Conservation (phyloP, 805 yeast species). For the Teunomyces stri region DNA sequence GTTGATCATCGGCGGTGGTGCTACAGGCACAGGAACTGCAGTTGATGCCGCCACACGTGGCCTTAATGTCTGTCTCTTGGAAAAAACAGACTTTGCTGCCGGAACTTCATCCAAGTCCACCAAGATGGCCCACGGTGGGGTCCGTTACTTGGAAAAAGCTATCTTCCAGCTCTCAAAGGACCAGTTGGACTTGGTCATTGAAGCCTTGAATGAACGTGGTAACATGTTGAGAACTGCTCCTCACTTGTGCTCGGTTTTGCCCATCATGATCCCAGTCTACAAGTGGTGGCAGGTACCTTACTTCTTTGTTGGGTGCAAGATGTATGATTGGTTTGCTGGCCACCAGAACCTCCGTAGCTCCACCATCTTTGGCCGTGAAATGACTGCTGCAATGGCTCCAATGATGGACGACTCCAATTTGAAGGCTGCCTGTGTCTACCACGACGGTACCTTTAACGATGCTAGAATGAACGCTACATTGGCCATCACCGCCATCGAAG, state of each 20-base stretch:
- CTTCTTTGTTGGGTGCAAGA: conserved; percentile 85
- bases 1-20: conserved; percentile 94
- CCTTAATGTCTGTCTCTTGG: conserved; percentile 81
- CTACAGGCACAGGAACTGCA: conserved; percentile 92
- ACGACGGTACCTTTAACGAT: conserved; percentile 93
- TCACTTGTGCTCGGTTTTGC: conserved; percentile 79
- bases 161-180: conserved; percentile 87
- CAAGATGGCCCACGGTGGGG: conserved; percentile 97
- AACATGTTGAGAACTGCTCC: conserved; percentile 89
- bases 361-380: conserved; percentile 64
- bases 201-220: conserved; percentile 83
- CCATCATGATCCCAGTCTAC: conserved; percentile 95
- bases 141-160: conserved; percentile 91
- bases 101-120: conserved; percentile 95
- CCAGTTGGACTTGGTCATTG: conserved; percentile 84
- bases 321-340: conserved; percentile 93
- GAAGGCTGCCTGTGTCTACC: conserved; percentile 90
- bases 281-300: conserved; percentile 95
- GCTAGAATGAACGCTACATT: conserved; percentile 84
- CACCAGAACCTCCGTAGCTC: conserved; percentile 77
- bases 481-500: conserved; percentile 79
- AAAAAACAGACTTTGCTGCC: conserved; percentile 84
- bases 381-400: conserved; percentile 75
- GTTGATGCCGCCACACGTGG: conserved; percentile 91
- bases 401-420: conserved; percentile 75